Conservation (phyloP, 1,284 basidiomycete species). For the Pulchroboletus neoregius region DNA sequence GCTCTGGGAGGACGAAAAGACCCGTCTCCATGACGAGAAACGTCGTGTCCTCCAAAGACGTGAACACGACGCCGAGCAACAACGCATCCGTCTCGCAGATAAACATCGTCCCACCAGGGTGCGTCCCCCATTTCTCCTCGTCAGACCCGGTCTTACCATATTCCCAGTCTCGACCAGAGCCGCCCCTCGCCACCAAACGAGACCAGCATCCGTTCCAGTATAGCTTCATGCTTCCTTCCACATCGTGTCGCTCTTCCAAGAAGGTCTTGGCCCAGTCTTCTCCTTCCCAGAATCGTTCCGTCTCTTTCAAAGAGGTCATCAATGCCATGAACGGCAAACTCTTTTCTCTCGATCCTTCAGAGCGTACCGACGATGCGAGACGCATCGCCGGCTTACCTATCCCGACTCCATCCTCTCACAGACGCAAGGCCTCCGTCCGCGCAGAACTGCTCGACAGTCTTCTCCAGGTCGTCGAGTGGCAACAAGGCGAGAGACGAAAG, state of each 20-base stretch:
- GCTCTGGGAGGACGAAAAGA: slow-evolving; percentile 50
- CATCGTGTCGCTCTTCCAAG: slow-evolving; percentile 10
- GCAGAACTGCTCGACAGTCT: slow-evolving; percentile 47
- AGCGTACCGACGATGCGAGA: slow-evolving; percentile 33
- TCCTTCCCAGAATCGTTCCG: slow-evolving; percentile 16
- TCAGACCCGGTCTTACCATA: slow-evolving; percentile 7
- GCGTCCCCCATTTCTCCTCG: slow-evolving; percentile 3
- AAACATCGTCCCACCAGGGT: slow-evolving; percentile 24
- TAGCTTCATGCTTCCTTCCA: slow-evolving; percentile 26
- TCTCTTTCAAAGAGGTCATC: slow-evolving; percentile 56
- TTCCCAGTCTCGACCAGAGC: slow-evolving; percentile 20
- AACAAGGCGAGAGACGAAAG: slow-evolving; percentile 32
- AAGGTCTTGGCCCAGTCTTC: slow-evolving; percentile 8
- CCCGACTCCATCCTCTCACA: slow-evolving; percentile 11
- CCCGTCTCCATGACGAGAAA: slow-evolving; percentile 42
- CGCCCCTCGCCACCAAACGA: slow-evolving; percentile 8
- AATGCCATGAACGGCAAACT: slow-evolving; percentile 56
- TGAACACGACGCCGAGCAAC: slow-evolving; percentile 36
- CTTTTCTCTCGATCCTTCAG: slow-evolving; percentile 45
- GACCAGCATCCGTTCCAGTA: slow-evolving; percentile 29
- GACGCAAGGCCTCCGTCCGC: slow-evolving; percentile 28
- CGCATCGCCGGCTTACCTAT: slow-evolving; percentile 28
- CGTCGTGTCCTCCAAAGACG: slow-evolving; percentile 35
- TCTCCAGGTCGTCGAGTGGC: slow-evolving; percentile 43
- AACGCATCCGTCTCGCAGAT: slow-evolving; percentile 32